phyloP scores from a whole-genome alignment of 2,329 filamentous ascomycete genomes.

The Colletotrichum siamense region DNA sequence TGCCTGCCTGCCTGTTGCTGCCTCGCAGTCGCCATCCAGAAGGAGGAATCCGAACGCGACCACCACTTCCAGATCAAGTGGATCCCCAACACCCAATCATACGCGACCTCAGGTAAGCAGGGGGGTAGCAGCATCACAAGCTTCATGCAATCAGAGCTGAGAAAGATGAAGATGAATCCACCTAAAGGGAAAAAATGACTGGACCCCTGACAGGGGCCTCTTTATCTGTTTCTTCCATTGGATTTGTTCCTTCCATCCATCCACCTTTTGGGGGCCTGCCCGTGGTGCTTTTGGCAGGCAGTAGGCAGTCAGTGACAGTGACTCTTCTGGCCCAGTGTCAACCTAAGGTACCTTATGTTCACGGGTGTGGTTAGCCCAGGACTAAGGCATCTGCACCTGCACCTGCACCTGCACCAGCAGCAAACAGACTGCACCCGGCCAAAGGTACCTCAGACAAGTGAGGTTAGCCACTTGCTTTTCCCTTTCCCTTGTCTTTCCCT shows the following conservation, averaged over 20 bases:
- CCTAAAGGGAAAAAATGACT: not conserved
- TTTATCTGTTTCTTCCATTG: not conserved
- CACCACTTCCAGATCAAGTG: not conserved
- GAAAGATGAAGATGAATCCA: not conserved
- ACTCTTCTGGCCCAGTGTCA: not conserved
- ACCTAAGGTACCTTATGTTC: not conserved
- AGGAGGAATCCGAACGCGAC: slow-evolving; percentile 2
- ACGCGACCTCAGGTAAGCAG: not conserved
- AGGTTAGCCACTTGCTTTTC: not conserved
- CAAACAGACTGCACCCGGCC: too few species aligned
- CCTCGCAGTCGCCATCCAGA: not conserved
- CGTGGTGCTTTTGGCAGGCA: not conserved
- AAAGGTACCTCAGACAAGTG: not conserved
- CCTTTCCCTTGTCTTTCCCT: not conserved
- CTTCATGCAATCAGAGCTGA: slow-evolving; percentile 15
- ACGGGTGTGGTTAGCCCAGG: not conserved
- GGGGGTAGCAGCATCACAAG: not conserved
- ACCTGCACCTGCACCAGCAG: too few species aligned
- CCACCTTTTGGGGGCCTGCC: not conserved
- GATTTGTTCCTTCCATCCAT: not conserved
- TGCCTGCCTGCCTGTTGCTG: not conserved
- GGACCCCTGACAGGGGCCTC: not conserved
- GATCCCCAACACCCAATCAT: not conserved
- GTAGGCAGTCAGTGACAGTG: not conserved
- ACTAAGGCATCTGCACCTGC: not conserved